These are phyloP conservation scores for Rhypophila decipiens DNA, from an alignment of 495 filamentous ascomycete species.

Conservation along the genomic window DNA sequence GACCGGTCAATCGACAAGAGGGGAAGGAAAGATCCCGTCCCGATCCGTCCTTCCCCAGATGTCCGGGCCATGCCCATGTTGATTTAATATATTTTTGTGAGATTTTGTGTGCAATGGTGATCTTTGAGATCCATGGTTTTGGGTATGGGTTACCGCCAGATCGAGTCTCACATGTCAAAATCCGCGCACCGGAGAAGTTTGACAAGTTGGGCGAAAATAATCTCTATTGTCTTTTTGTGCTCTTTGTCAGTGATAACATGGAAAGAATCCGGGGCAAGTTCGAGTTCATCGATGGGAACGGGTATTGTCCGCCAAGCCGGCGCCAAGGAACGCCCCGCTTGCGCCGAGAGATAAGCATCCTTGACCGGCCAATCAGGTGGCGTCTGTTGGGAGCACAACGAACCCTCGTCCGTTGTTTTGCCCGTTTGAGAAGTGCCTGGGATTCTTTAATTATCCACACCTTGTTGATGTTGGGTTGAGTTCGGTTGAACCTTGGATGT, in stretches of 20 bases:
- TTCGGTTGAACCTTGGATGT: no score
- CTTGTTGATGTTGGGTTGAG: not conserved
- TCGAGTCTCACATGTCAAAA: no score
- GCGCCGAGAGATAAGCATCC: not conserved
- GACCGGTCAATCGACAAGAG: no score
- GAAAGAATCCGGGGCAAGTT: not conserved
- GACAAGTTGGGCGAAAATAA: no score
- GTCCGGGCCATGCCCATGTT: no score
- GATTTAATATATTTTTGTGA: no score
- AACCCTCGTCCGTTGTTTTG: not conserved
- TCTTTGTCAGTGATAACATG: not conserved
- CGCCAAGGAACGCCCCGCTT: not conserved
- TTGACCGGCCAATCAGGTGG: not conserved
- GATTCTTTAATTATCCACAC: not conserved
- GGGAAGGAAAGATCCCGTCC: no score
- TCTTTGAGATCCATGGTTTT: not conserved
- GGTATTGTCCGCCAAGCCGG: not conserved
- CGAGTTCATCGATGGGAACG: not conserved
- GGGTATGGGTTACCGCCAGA: not conserved
- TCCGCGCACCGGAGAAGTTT: no score
- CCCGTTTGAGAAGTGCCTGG: not conserved
- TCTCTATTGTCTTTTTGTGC: no score
- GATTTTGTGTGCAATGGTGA: no score
- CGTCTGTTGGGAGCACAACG: not conserved
- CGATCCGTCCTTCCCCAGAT: no score